Percentiles rank a stretch among this genome's conserved stretches.
Conservation (phyloP, 192 early-diverging fungal genomes). For the Dissophora globulifera region DNA sequence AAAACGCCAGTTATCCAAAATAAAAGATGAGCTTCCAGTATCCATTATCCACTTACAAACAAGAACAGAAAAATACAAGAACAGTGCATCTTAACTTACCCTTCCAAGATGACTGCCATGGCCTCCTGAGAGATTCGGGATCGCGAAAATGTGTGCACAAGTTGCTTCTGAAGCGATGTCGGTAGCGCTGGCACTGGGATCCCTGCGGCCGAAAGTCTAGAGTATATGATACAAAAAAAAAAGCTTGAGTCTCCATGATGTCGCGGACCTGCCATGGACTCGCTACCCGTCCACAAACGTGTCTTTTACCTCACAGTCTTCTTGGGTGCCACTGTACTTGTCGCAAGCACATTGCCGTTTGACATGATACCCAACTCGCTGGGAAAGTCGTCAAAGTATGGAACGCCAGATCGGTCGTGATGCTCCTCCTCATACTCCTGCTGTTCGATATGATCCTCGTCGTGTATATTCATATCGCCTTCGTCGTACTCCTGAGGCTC, state of each 20-base stretch:
- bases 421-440: slow-evolving; percentile 40
- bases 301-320: slow-evolving; percentile 25
- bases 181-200: slow-evolving; percentile 47
- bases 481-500: slow-evolving; percentile 18
- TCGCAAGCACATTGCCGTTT: slow-evolving; percentile 30
- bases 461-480: slow-evolving; percentile 30
- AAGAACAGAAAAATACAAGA: background rate
- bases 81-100: slow-evolving; percentile 18
- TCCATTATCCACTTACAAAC: background rate
- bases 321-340: slow-evolving; percentile 6
- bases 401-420: background rate
- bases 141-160: slow-evolving; percentile 44
- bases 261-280: no score
- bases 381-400: slow-evolving; percentile 50
- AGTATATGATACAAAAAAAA: background rate
- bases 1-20: no score
- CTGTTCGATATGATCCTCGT: slow-evolving; percentile 37
- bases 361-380: slow-evolving; percentile 52
- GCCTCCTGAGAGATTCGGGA: slow-evolving; percentile 49
- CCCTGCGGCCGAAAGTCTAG: slow-evolving; percentile 37
- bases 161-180: slow-evolving; percentile 36
- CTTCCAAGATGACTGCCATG: slow-evolving; percentile 52
- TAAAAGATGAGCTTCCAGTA: no score
- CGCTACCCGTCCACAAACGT: no score
- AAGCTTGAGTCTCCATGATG: no score